Conservation (phyloP, 305 asterid species). For the Fraxinus xanthoxyloides region DNA sequence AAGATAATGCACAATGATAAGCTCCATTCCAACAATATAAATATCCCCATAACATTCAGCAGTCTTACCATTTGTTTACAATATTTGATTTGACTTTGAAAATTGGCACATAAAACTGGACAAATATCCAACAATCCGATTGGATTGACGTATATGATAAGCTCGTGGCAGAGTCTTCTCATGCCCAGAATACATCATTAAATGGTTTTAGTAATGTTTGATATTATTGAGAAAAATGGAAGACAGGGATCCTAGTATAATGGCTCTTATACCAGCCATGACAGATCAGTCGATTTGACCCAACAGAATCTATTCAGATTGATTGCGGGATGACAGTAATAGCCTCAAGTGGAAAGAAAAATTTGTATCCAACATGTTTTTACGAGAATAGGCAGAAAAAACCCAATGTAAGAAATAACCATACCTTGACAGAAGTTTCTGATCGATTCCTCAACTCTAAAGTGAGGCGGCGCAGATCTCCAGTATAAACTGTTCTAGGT, state of each 20-base stretch:
- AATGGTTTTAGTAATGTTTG: neutral
- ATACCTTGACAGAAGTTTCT: constrained; percentile 75
- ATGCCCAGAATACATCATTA: neutral
- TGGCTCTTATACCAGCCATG: neutral
- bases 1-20: neutral
- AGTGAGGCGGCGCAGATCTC: constrained; percentile 74
- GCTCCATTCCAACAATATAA: neutral
- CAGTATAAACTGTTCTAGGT: constrained; percentile 71
- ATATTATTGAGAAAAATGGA: neutral
- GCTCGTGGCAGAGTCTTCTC: neutral
- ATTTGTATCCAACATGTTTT: constrained; percentile 11
- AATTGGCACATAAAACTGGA: neutral
- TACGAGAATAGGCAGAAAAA: constrained; percentile 5
- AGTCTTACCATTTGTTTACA: neutral
- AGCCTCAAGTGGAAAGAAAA: neutral
- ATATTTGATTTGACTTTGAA: neutral
- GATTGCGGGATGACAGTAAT: neutral
- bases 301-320: neutral
- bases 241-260: neutral
- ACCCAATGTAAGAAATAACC: constrained; percentile 4
- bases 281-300: neutral
- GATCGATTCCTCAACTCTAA: constrained; percentile 87
- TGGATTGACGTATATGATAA: neutral
- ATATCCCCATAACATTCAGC: neutral
- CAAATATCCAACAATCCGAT: neutral